phyloP scores from a whole-genome alignment of 176 grass and related monocot genomes.

The Musa schizocarpa region DNA sequence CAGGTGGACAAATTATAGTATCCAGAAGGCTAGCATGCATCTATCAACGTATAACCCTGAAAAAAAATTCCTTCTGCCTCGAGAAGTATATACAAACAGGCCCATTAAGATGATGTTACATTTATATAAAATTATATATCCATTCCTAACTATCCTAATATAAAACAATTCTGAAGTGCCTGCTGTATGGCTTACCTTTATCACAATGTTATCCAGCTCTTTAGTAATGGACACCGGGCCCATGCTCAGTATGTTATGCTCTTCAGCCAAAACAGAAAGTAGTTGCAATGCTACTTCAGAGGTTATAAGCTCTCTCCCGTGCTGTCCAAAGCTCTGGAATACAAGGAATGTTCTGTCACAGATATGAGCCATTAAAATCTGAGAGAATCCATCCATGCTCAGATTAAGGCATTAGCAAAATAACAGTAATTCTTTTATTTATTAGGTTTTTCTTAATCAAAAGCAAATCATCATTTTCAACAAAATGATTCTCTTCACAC shows the following conservation, averaged over 20 bases:
- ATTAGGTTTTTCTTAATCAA: background rate
- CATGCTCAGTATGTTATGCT: constrained; percentile 44
- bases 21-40: too few species aligned
- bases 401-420: background rate
- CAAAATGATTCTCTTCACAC: background rate
- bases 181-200: constrained; percentile 48
- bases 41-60: background rate
- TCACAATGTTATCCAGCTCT: constrained; percentile 71
- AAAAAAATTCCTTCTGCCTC: background rate
- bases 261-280: constrained; percentile 68
- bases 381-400: constrained; percentile 8
- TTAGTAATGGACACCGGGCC: constrained; percentile 53
- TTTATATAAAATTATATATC: too few species aligned
- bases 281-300: constrained; percentile 80
- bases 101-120: too few species aligned
- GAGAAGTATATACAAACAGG: too few species aligned
- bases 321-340: constrained; percentile 99
- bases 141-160: background rate
- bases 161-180: background rate
- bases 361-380: constrained; percentile 37
- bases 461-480: background rate
- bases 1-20: too few species aligned
- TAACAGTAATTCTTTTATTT: constrained; percentile 4
- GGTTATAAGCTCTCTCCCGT: constrained; percentile 95
- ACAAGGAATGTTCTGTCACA: constrained; percentile 98